Evolutionary conservation across 129 eudicot genomes (phyloP), one percentile per base, ranked within the genome.

Genomic region (Scalesia atractyloides): DNA sequence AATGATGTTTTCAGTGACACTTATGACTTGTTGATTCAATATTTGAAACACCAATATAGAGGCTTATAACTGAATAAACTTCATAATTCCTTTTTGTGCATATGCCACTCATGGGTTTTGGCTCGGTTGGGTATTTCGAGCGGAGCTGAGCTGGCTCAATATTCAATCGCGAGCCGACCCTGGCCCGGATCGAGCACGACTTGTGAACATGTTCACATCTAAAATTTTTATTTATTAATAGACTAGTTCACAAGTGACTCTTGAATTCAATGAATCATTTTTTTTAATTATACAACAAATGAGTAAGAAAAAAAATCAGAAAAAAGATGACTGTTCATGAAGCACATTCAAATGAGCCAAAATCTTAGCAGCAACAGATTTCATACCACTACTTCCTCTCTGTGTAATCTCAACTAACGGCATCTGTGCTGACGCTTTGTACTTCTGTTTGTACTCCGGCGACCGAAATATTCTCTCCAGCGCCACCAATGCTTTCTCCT

Each of bases 291-390:
- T 41, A 41, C 46, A 41, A 3, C 19, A 37, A 1, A 49, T 5
- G 24, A 20, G 3, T 34, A 37, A 1, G 9, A 39, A 20, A 3
- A 58, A 18, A 37, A 46, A 70, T 80, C 66, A 80, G 75, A 84
- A 84, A 57, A 76, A 80, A 13, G 88, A 84, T 50, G 88, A 84
- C 59, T 84, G 88, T 56, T 84, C 83, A 73, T 73, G 75, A 44
- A 84, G 76, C 30, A 84, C 83, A 80, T 80, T 84, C 81, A 84
- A 64, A 70, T 81, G 89, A 46, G 86, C 69, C 63, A 84, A 70
- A 36, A 81, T 80, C 81, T 81, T 81, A 56, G 88, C 88, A 84
- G 88, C 88, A 72, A 81, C 57, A 16, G 88, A 84, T 34, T 84
- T 84, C 77, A 82, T 61, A 44, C 49, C 52, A 43, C 79, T 68